These are phyloP conservation scores for Irineochytrium annulatum DNA, from an alignment of 192 early-diverging fungal genomes.

Conservation along the genomic window DNA sequence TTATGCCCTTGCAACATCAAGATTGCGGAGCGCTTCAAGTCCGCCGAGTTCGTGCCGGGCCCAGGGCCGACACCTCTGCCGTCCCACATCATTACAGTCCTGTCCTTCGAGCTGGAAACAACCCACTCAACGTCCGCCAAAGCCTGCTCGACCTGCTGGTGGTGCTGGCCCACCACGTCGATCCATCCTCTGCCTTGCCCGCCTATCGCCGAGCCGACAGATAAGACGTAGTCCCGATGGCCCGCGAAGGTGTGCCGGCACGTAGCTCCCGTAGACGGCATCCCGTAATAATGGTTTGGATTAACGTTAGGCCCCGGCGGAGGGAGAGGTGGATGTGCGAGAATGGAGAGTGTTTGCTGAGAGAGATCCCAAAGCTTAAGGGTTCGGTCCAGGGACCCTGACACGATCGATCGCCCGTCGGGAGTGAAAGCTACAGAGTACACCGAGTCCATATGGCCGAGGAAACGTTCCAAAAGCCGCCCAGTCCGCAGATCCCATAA, in stretches of 20 bases:
- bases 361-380: slow-evolving; percentile 77
- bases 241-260: slow-evolving; percentile 54
- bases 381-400: slow-evolving; percentile 78
- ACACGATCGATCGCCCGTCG: slow-evolving; percentile 73
- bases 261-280: slow-evolving; percentile 28
- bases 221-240: slow-evolving; percentile 96
- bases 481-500: slow-evolving; percentile 15
- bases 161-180: slow-evolving; percentile 27
- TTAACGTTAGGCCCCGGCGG: neutral
- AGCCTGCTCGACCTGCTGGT: neutral
- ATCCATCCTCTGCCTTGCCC: slow-evolving; percentile 26
- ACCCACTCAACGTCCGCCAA: slow-evolving; percentile 68
- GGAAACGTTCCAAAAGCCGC: neutral
- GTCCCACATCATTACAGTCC: slow-evolving; percentile 93
- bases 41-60: neutral
- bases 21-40: slow-evolving; percentile 22
- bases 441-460: slow-evolving; percentile 16
- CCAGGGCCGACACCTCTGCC: slow-evolving; percentile 46
- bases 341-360: slow-evolving; percentile 2
- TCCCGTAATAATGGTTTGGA: too few relatives aligned
- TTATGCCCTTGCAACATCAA: slow-evolving; percentile 86
- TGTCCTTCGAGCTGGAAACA: slow-evolving; percentile 88
- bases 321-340: slow-evolving; percentile 18
- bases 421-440: slow-evolving; percentile 43
- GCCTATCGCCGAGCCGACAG: slow-evolving; percentile 67